Evolutionary conservation across 495 filamentous ascomycete species (phyloP), one percentile per base, ranked within the genome.

Genomic region (Aspergillus egyptiacus): DNA sequence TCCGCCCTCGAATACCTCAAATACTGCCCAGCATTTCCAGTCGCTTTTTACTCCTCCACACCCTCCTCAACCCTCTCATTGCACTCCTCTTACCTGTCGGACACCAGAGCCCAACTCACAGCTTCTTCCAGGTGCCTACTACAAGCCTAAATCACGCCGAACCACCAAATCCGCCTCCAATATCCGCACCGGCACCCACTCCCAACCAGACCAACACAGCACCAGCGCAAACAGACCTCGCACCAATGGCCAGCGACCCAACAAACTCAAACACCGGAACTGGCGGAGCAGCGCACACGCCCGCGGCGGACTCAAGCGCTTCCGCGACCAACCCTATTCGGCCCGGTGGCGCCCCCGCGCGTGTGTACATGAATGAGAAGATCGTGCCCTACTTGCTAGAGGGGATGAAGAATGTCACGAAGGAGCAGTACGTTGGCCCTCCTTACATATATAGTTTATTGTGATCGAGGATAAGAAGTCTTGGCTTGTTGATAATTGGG

Each of bases 281-380:
- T 6, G n/a, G 15, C 38, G 51, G 48, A 32, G 53, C 48, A 51
- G 57, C 56, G 39, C 63, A 64, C 62, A 61, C 61, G 56, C 66
- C 70, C 43, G 69, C 73, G 13, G 35, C 60, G 6, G 62, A 73
- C 5, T 62, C 69, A 5, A 64, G 65, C 38, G 72, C 70, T 5
- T 47, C 63, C 57, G 63, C 50, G 15, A 48, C 55, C 56, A 72
- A 70, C 46, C 66, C 66, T 17, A 50, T 66, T 5, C 68, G 70
- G 5, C 68, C 74, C 65, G 89, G 95, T 57, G 93, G 93, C 32
- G 88, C 87, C 1, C 88, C 91, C 4, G 86, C 88, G 2, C 78
- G 93, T 25, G 81, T 86, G 50, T 98, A 95, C 67, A 69, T 98
- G 64, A 97, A 97, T 57, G 74, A 82, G 61, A 90, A 89, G 60